Conservation (phyloP, 176 grass and related monocot species). For the Triticum turgidum region DNA sequence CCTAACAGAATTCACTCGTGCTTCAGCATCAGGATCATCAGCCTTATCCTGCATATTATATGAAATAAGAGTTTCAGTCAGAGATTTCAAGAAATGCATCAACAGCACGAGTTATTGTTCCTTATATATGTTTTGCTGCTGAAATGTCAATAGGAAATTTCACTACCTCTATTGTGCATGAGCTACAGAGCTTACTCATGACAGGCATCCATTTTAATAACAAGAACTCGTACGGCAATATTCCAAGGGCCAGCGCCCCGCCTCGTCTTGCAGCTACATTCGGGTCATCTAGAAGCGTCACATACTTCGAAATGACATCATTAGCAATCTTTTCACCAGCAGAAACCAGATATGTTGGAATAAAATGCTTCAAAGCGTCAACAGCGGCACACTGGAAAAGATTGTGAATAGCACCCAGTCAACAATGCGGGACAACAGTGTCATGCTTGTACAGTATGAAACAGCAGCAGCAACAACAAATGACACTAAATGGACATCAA, state of each 20-base stretch:
- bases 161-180: conserved; percentile 85
- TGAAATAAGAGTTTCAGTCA: conserved; percentile 28
- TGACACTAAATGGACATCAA: conserved; percentile 11
- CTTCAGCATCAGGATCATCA: conserved; percentile 95
- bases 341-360: conserved; percentile 80
- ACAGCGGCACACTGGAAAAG: conserved; percentile 72
- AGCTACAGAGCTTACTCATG: conserved; percentile 79
- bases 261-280: conserved; percentile 98
- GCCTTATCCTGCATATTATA: conserved; percentile 69
- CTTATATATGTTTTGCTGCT: conserved; percentile 2
- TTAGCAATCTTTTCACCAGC: conserved; percentile 61
- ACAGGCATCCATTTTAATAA: conserved; percentile 68
- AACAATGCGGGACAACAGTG: conserved; percentile 10
- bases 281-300: conserved; percentile 75
- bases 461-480: not conserved
- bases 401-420: conserved; percentile 35
- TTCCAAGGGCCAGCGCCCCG: conserved; percentile 80
- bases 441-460: not conserved
- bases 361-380: conserved; percentile 80
- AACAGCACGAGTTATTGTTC: conserved; percentile 3
- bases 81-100: conserved; percentile 29
- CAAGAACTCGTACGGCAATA: conserved; percentile 83
- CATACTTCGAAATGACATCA: conserved; percentile 60
- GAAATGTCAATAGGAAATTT: conserved; percentile 10
- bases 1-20: conserved; percentile 81